These are phyloP conservation scores for Chrysoporthe puriensis DNA, from an alignment of 2,329 filamentous ascomycete species.

Conservation along the genomic window DNA sequence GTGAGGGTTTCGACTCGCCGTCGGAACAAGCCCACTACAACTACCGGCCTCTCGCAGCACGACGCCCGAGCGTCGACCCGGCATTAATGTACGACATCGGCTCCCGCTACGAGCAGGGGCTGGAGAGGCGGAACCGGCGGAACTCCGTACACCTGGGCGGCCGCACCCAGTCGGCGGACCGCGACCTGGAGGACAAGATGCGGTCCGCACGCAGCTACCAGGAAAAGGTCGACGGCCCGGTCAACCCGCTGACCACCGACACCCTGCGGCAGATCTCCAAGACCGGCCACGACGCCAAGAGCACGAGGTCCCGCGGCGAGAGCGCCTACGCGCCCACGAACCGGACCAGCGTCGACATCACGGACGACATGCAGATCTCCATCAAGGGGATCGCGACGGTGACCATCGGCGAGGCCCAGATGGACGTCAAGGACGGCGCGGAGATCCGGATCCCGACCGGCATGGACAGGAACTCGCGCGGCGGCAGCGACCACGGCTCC, in stretches of 20 bases:
- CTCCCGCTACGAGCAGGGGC: slow-evolving; percentile 46
- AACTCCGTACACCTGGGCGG: slow-evolving; percentile 45
- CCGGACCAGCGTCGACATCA: slow-evolving; percentile 52
- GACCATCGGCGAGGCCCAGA: slow-evolving; percentile 59
- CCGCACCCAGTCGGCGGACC: slow-evolving; percentile 29
- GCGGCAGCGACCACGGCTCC: slow-evolving; percentile 33
- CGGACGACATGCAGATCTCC: slow-evolving; percentile 64
- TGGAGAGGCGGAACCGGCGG: slow-evolving; percentile 41
- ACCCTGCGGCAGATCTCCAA: slow-evolving; percentile 55
- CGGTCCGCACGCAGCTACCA: slow-evolving; percentile 55
- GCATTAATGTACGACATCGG: slow-evolving; percentile 43
- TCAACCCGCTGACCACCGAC: slow-evolving; percentile 58
- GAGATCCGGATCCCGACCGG: slow-evolving; percentile 59
- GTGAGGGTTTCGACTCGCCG: slow-evolving; percentile 44
- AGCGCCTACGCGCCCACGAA: slow-evolving; percentile 67
- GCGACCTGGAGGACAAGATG: slow-evolving; percentile 46
- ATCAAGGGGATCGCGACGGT: slow-evolving; percentile 60
- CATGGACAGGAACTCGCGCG: slow-evolving; percentile 44
- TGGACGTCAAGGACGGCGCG: slow-evolving; percentile 61
- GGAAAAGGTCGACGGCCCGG: slow-evolving; percentile 49
- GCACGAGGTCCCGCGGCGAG: slow-evolving; percentile 64
- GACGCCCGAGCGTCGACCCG: slow-evolving; percentile 41
- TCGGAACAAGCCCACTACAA: slow-evolving; percentile 37
- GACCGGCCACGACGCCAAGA: slow-evolving; percentile 59
- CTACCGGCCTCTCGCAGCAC: slow-evolving; percentile 31